Percentiles rank a stretch among this genome's conserved stretches.
These are phyloP conservation scores for Teratosphaeriaceae sp. DNA, from an alignment of 2,329 filamentous ascomycete species.

Conservation along the genomic window DNA sequence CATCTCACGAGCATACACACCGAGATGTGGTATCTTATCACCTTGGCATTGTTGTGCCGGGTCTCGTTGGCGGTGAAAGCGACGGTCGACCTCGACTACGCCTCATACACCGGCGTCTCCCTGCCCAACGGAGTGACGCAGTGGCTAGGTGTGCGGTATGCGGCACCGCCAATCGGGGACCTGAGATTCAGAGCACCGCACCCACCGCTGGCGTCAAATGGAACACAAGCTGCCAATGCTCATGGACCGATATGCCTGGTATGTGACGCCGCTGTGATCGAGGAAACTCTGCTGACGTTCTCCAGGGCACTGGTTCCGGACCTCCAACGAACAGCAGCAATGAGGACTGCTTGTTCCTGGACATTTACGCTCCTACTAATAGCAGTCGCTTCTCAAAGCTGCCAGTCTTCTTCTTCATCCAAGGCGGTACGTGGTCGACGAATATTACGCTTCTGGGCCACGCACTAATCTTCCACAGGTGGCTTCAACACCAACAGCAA, in stretches of 20 bases:
- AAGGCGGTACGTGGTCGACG: too few species aligned
- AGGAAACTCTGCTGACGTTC: too few species aligned
- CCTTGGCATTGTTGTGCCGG: neutral
- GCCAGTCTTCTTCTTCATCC: conserved; percentile 58
- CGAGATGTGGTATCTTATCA: neutral
- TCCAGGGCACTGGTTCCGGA: conserved; percentile 14
- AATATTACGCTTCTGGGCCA: too few species aligned
- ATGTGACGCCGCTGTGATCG: neutral
- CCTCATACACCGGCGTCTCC: conserved; percentile 54
- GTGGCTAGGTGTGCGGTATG: conserved; percentile 72
- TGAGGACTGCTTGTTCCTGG: conserved; percentile 66
- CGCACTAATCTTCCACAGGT: too few species aligned
- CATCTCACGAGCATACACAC: neutral
- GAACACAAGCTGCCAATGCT: conserved; percentile 48
- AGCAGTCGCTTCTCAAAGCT: conserved; percentile 46
- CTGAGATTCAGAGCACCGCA: conserved; percentile 62
- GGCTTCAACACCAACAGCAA: conserved; percentile 42
- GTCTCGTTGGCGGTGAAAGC: conserved; percentile 28
- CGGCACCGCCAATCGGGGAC: conserved; percentile 58
- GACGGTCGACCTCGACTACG: conserved; percentile 59
- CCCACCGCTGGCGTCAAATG: conserved; percentile 47
- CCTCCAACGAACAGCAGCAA: conserved; percentile 31
- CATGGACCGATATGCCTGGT: conserved; percentile 33
- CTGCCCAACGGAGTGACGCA: conserved; percentile 54
- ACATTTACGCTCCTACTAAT: conserved; percentile 54